Evolutionary conservation across 441 rosid species (phyloP).

Genomic region (Erodium trifolium): DNA sequence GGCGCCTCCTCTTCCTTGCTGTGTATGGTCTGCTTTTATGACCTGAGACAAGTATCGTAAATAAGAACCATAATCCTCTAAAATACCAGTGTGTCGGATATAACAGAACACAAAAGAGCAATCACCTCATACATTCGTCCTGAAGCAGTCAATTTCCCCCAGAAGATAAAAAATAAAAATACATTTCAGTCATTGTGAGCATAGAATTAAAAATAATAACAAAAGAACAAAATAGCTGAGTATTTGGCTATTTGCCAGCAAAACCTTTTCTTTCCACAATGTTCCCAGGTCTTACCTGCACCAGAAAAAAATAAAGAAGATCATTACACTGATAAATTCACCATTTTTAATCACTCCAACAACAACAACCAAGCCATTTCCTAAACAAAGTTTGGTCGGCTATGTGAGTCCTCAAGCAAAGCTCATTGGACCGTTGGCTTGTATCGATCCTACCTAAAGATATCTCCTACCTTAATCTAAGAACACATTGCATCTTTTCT

Average conservation of each 20-base stretch:
- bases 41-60: slow-evolving; percentile 35
- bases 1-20: slow-evolving; percentile 94
- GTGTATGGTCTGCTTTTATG: slow-evolving; percentile 66
- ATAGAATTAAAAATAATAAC: not conserved
- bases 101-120: not conserved
- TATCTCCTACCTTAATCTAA: too few relatives aligned
- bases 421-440: too few relatives aligned
- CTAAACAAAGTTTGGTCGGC: not conserved
- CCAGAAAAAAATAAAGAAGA: not conserved
- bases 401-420: not conserved
- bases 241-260: not conserved
- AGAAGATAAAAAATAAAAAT: slow-evolving; percentile 12
- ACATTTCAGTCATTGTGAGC: slow-evolving; percentile 13
- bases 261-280: slow-evolving; percentile 80
- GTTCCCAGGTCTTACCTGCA: slow-evolving; percentile 78
- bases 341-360: not conserved
- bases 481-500: too few relatives aligned
- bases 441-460: too few relatives aligned
- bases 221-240: slow-evolving; percentile 1
- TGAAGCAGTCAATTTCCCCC: slow-evolving; percentile 26
- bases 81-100: not conserved
- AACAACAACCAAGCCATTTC: not conserved
- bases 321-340: not conserved
- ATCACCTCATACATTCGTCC: slow-evolving; percentile 72
- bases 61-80: not conserved